Conservation (phyloP, 192 early-diverging fungal genomes). For the Coemansia sp. region DNA sequence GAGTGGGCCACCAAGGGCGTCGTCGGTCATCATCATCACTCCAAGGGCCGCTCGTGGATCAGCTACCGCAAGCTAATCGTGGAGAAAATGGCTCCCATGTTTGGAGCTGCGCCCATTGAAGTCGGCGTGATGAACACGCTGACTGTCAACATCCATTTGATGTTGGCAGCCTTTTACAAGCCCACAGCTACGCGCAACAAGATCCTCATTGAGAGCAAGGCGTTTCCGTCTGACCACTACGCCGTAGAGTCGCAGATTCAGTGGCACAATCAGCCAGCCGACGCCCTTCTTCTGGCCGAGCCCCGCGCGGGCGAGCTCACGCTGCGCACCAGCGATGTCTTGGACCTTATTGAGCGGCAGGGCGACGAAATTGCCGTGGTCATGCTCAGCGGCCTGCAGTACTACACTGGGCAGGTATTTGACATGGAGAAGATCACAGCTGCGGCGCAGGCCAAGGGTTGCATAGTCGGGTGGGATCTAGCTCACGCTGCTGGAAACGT, state of each 20-base stretch:
- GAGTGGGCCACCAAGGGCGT: conserved; percentile 89
- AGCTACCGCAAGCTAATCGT: conserved; percentile 77
- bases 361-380: conserved; percentile 84
- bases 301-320: conserved; percentile 74
- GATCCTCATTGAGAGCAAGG: conserved; percentile 89
- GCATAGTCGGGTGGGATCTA: conserved; percentile 91
- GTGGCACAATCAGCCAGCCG: conserved; percentile 73
- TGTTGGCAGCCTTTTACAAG: conserved; percentile 92
- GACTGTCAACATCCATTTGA: conserved; percentile 87
- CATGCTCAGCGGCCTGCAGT: conserved; percentile 89
- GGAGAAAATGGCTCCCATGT: conserved; percentile 72
- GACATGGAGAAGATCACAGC: conserved; percentile 83
- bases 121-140: conserved; percentile 92
- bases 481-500: conserved; percentile 97
- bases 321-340: conserved; percentile 80
- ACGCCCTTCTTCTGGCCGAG: conserved; percentile 71
- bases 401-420: conserved; percentile 91
- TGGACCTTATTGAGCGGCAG: conserved; percentile 69
- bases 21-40: conserved; percentile 85
- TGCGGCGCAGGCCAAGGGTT: conserved; percentile 80
- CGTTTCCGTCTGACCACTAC: conserved; percentile 96
- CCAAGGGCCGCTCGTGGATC: conserved; percentile 82
- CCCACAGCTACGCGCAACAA: conserved; percentile 74
- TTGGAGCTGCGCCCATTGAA: conserved; percentile 68
- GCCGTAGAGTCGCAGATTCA: conserved; percentile 87